Percentiles rank a stretch among this genome's conserved stretches.
Evolutionary conservation across 331 rosid species (phyloP).

Genomic region (Malus hybrid): DNA sequence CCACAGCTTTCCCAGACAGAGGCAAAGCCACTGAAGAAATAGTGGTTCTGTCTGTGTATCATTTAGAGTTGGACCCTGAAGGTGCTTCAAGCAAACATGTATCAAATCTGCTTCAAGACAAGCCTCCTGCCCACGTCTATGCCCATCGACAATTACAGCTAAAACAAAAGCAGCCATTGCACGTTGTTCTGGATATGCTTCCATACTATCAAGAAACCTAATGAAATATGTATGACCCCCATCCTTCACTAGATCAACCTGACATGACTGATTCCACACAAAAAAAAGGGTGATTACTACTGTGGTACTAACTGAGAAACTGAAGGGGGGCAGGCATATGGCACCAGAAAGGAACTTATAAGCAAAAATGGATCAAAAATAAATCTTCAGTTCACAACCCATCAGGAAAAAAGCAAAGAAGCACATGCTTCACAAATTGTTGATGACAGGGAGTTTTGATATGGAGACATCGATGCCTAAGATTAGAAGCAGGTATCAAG

Average conservation of each 20-base stretch:
- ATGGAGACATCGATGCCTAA: neutral
- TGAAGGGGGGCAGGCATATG: neutral
- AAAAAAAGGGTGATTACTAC: neutral
- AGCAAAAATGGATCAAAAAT: neutral
- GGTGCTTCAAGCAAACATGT: constrained; percentile 84
- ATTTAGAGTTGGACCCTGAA: constrained; percentile 75
- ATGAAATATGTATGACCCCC: constrained; percentile 89
- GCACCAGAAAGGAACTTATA: neutral
- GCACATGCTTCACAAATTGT: neutral
- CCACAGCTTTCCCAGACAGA: constrained; percentile 95
- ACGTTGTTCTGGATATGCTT: constrained; percentile 88
- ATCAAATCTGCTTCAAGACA: constrained; percentile 75
- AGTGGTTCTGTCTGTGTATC: constrained; percentile 82
- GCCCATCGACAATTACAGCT: constrained; percentile 95
- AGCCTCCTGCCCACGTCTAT: constrained; percentile 94
- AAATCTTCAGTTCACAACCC: neutral
- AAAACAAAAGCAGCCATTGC: constrained; percentile 99
- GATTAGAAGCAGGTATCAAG: neutral
- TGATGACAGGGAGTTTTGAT: neutral
- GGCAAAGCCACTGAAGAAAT: constrained; percentile 98
- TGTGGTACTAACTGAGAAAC: neutral
- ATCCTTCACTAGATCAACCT: constrained; percentile 96
- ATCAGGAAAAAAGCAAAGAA: neutral
- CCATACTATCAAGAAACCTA: constrained; percentile 89
- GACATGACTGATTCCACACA: constrained; percentile 63